phyloP scores from a whole-genome alignment of 345 rosid genomes.

The Eucalyptus sp. region DNA sequence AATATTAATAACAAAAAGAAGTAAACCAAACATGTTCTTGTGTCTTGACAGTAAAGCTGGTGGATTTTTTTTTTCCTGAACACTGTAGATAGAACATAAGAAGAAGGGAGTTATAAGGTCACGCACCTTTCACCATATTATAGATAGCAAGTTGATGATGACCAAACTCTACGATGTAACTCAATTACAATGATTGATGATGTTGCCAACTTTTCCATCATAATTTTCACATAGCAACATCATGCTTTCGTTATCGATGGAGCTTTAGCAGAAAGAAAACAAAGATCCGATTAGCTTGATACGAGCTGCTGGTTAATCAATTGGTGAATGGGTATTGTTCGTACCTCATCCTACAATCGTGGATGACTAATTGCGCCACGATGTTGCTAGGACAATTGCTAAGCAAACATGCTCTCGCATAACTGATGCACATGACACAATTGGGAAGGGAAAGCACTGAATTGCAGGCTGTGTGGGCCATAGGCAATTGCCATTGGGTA shows the following conservation, averaged over 20 bases:
- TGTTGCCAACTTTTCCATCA: background rate
- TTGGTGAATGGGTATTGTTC: background rate
- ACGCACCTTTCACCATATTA: background rate
- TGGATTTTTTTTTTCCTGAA: background rate
- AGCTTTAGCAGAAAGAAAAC: background rate
- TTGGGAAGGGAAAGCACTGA: background rate
- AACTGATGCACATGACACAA: background rate
- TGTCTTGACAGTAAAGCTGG: background rate
- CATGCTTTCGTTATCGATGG: background rate
- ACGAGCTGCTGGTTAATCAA: rapidly evolving
- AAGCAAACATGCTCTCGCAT: background rate
- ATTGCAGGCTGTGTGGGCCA: background rate
- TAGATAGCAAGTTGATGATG: background rate
- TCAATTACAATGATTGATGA: background rate
- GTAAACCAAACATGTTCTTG: too few relatives aligned
- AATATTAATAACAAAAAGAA: background rate
- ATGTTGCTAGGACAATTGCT: background rate
- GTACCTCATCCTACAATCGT: background rate
- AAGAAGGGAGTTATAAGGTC: background rate
- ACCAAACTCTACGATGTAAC: background rate
- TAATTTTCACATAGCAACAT: background rate
- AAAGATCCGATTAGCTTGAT: background rate
- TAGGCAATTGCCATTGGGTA: background rate
- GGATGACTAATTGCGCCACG: background rate
- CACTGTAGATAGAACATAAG: background rate